Evolutionary conservation across 345 rosid genomes (phyloP).

Genomic region (Populus euphratica): DNA sequence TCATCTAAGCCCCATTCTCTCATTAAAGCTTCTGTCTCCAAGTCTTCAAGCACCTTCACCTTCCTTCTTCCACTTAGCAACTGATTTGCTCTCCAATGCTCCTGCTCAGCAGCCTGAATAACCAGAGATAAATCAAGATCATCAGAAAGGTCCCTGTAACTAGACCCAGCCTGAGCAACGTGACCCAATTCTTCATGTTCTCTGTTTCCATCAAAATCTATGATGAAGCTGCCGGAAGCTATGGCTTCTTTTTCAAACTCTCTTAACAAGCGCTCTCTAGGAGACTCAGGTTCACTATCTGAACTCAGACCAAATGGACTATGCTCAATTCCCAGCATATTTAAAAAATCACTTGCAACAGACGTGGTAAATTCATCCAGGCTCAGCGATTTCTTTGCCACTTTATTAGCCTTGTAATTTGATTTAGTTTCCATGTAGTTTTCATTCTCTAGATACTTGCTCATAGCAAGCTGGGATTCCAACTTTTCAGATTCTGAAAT

Average conservation of each 20-base stretch:
- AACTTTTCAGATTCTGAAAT: constrained; percentile 34
- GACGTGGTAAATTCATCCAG: constrained; percentile 59
- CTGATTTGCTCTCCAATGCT: constrained; percentile 28
- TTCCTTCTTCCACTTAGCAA: constrained; percentile 45
- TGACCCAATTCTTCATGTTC: constrained; percentile 23
- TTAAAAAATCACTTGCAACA: constrained; percentile 64
- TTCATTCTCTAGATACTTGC: constrained; percentile 30
- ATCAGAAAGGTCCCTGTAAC: constrained; percentile 23
- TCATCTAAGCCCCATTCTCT: constrained; percentile 57
- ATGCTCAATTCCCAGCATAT: constrained; percentile 54
- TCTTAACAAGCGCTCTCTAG: constrained; percentile 65
- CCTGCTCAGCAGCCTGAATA: constrained; percentile 37
- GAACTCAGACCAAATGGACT: constrained; percentile 35
- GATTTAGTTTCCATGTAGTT: constrained; percentile 37
- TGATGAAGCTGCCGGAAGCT: constrained; percentile 43
- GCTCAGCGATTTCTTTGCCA: constrained; percentile 44
- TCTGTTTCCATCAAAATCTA: constrained; percentile 33
- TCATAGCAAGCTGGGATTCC: constrained; percentile 27
- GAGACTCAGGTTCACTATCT: constrained; percentile 64
- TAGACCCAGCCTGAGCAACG: constrained; percentile 14
- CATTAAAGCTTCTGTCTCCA: constrained; percentile 69
- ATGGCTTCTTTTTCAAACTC: constrained; percentile 70
- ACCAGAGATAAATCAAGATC: constrained; percentile 39
- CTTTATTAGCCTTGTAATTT: constrained; percentile 36
- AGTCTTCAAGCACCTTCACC: constrained; percentile 52